Conservation (phyloP, 768 basidiomycete genomes). For the Tulasnella sp. region DNA sequence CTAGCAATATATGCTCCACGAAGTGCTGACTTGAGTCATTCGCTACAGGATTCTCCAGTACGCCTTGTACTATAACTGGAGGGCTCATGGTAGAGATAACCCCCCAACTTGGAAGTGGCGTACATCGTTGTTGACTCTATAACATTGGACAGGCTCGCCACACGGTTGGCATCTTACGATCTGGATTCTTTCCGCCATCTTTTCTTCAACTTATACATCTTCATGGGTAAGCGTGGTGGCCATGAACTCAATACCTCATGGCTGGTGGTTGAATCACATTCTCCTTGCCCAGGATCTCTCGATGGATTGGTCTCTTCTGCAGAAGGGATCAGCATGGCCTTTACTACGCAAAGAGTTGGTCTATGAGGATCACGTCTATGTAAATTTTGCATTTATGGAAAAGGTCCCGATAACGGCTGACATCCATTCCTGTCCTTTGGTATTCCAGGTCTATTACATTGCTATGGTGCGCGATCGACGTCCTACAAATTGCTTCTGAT, state of each 20-base stretch:
- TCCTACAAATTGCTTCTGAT: not conserved
- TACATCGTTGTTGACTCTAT: not conserved
- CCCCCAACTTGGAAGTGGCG: conserved; percentile 13
- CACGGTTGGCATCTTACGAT: conserved; percentile 45
- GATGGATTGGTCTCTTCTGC: conserved; percentile 87
- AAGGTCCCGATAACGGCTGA: too few species aligned
- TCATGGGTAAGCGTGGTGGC: conserved; percentile 51
- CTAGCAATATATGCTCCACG: not conserved
- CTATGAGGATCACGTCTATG: conserved; percentile 52
- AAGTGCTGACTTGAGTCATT: not conserved
- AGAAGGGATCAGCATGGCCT: conserved; percentile 41
- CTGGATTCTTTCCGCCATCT: conserved; percentile 53
- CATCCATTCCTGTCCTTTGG: not conserved
- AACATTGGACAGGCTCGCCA: conserved; percentile 29
- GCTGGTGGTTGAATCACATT: too few species aligned
- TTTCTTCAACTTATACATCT: conserved; percentile 59
- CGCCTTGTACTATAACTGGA: conserved; percentile 68
- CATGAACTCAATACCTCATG: too few species aligned
- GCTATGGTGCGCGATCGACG: conserved; percentile 44
- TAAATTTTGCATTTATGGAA: conserved; percentile 27
- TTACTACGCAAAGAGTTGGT: conserved; percentile 65
- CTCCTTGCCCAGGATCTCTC: conserved; percentile 48
- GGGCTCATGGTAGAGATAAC: conserved; percentile 40
- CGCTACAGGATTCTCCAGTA: conserved; percentile 50
- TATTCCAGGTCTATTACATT: conserved; percentile 56